Evolutionary conservation across 2,329 filamentous ascomycete genomes (phyloP).

Genomic region (Clarireedia paspali): DNA sequence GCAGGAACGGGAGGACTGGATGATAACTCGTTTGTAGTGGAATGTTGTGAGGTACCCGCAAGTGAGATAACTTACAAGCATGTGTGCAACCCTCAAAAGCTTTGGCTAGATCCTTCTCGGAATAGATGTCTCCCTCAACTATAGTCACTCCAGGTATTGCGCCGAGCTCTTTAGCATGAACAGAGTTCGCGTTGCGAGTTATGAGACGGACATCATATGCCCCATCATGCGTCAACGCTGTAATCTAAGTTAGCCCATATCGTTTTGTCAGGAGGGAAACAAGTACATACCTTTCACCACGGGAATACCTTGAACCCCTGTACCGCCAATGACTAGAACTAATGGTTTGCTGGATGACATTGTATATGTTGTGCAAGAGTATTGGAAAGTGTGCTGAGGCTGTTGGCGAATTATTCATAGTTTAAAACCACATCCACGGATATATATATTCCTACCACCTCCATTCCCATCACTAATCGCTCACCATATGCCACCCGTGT

Average conservation of each 20-base stretch:
- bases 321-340: constrained; percentile 41
- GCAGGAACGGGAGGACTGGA: too few relatives aligned
- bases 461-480: background rate
- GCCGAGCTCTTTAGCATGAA: constrained; percentile 29
- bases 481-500: too few relatives aligned
- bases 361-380: background rate
- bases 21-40: too few relatives aligned
- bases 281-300: constrained; percentile 28
- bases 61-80: constrained; percentile 21
- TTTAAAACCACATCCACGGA: too few relatives aligned
- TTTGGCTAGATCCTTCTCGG: constrained; percentile 29
- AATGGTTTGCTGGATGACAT: constrained; percentile 34
- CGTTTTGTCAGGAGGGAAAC: constrained; percentile 18
- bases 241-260: background rate
- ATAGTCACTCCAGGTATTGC: constrained; percentile 32
- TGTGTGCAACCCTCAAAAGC: constrained; percentile 30
- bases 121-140: constrained; percentile 31
- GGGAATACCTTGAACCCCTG: constrained; percentile 32
- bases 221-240: constrained; percentile 6
- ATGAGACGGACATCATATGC: constrained; percentile 29
- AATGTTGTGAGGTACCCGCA: too few relatives aligned
- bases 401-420: background rate
- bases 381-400: background rate
- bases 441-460: background rate
- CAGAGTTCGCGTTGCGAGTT: constrained; percentile 31